Conservation (phyloP, 768 basidiomycete genomes). For the Lepiota brunneoincarnata region DNA sequence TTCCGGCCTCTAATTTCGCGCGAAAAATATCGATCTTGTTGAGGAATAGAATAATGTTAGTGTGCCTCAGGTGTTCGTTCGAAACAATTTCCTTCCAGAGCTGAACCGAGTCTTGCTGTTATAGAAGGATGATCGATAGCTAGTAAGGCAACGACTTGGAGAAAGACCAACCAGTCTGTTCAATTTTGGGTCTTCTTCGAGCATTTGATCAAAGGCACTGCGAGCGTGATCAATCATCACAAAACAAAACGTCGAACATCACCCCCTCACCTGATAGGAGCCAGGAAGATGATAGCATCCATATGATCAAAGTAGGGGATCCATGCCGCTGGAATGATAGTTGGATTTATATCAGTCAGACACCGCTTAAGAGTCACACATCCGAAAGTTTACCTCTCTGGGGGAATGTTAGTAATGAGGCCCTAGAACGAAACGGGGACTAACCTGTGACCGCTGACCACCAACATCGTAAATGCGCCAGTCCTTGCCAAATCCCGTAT, state of each 20-base stretch:
- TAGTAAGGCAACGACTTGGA: not conserved
- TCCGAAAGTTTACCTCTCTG: slow-evolving; percentile 27
- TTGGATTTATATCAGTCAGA: not conserved
- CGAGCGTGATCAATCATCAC: not conserved
- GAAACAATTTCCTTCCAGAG: slow-evolving; percentile 74
- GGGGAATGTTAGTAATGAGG: not conserved
- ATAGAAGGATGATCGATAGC: not conserved
- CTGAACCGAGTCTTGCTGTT: slow-evolving; percentile 72
- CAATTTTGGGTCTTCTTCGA: slow-evolving; percentile 60
- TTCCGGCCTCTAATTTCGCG: slow-evolving; percentile 61
- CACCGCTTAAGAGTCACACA: not conserved
- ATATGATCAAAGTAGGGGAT: slow-evolving; percentile 66
- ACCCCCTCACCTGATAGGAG: slow-evolving; percentile 54
- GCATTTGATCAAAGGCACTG: slow-evolving; percentile 66
- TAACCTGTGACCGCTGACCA: slow-evolving; percentile 64
- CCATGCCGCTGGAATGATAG: slow-evolving; percentile 46
- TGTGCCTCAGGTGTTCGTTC: slow-evolving; percentile 66
- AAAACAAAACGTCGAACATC: not conserved
- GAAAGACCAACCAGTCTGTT: slow-evolving; percentile 52
- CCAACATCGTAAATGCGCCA: slow-evolving; percentile 56
- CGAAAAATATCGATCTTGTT: slow-evolving; percentile 81
- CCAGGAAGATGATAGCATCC: slow-evolving; percentile 70
- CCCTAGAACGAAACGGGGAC: slow-evolving; percentile 18
- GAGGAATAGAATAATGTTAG: slow-evolving; percentile 76
- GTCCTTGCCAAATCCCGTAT: slow-evolving; percentile 27